Evolutionary conservation across 2,329 filamentous ascomycete species (phyloP), one percentile per base, ranked within the genome.

Genomic region (Venturia nashicola): DNA sequence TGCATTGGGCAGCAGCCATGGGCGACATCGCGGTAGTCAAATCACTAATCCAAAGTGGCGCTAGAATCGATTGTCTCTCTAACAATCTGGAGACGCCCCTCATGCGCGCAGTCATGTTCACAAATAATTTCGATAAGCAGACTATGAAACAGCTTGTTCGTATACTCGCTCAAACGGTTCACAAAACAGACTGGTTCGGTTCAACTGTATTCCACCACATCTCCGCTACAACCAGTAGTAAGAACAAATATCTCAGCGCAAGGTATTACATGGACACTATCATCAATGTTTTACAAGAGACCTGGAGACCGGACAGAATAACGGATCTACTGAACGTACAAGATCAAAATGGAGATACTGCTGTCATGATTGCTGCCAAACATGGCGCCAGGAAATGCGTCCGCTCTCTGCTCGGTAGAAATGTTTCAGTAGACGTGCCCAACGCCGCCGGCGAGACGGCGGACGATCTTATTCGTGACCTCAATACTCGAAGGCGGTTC

Each of bases 1-100:
- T 99, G 68, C 94, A 99, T 73, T 99, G 94, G 94, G 94, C 92
- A 20, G 91, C 91, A 62, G 91, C 94, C 32, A 99, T 99, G 93
- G 94, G 94, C 65, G 94, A 97, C 69, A 80, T 97, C 39, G 89
- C 93, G 60, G 90, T 97, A 18, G 90, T 97, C 66, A 91, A 88
- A 73, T 89, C 96, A 73, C 80, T 99, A 20, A 88, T 94, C 69
- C 83, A 86, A 48, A 91, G 92, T 66, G 87, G 89, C 51, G 91
- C 93, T 12, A 85, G 85, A 66, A 80, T 91, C 18, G 84, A 85
- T 39, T 85, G 87, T 2, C 82, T 87, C 66, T 86, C 85, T 0
- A 82, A 78, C 66, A 78, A 76, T 63, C 77, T 79, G 44, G 93
- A 97, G 76, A 97, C 94, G 0, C 93, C 94, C 0, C 83, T 99